Percentiles rank a stretch among this genome's conserved stretches.
These are phyloP conservation scores for Xylaria sp. DNA, from an alignment of 2,329 filamentous ascomycete genomes.

Conservation along the genomic window DNA sequence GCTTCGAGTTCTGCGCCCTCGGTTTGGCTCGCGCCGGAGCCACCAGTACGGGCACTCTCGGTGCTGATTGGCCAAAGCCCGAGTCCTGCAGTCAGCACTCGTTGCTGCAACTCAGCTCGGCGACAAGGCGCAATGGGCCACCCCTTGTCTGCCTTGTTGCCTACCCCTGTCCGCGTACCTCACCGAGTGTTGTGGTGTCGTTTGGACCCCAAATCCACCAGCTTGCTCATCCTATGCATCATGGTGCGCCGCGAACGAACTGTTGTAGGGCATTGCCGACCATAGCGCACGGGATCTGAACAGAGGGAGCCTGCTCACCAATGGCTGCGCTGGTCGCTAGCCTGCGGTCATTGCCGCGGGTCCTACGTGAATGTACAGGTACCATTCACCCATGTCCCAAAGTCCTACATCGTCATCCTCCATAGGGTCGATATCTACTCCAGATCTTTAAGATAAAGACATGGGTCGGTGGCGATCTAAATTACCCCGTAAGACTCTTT, in stretches of 20 bases:
- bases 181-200: constrained; percentile 49
- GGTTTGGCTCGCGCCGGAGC: constrained; percentile 34
- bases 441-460: constrained; percentile 48
- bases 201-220: constrained; percentile 50
- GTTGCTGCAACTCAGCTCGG: constrained; percentile 49
- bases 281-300: constrained; percentile 42
- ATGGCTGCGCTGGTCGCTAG: constrained; percentile 44
- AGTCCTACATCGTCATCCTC: constrained; percentile 51
- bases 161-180: constrained; percentile 47
- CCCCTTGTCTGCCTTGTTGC: constrained; percentile 53
- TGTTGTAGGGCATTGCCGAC: constrained; percentile 48
- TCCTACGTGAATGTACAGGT: constrained; percentile 48
- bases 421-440: constrained; percentile 40
- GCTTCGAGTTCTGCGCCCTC: constrained; percentile 42
- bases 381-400: constrained; percentile 44
- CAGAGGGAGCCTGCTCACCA: constrained; percentile 48
- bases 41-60: constrained; percentile 37
- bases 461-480: constrained; percentile 48
- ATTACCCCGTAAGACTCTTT: constrained; percentile 43
- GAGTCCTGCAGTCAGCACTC: constrained; percentile 52
- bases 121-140: constrained; percentile 49
- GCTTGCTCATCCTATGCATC: constrained; percentile 46
- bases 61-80: constrained; percentile 49
- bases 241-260: constrained; percentile 47
- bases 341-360: constrained; percentile 47